Evolutionary conservation across 23 red algal genomes (phyloP).

Genomic region (Cyanidiococcus yangmingshanensis): DNA sequence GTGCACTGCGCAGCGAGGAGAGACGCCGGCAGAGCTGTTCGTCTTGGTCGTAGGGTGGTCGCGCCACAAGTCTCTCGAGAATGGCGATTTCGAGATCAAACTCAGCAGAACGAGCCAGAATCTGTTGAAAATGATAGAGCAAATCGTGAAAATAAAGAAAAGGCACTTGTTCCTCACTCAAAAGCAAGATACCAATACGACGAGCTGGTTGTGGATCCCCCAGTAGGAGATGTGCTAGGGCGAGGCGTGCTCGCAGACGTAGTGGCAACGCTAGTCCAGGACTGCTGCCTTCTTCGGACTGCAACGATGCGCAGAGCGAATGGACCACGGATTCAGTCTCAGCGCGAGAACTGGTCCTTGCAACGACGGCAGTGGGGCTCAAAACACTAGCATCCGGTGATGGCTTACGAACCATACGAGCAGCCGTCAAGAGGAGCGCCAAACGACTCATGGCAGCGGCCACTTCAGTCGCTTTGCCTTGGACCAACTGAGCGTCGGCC

Average conservation of each 20-base stretch:
- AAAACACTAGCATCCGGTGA: background rate
- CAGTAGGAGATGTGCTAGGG: background rate
- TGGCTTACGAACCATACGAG: background rate
- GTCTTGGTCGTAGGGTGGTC: background rate
- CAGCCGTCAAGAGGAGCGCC: background rate
- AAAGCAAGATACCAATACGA: background rate
- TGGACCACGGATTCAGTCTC: too few species aligned
- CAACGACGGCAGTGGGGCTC: background rate
- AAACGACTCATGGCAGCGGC: background rate
- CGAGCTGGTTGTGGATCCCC: background rate
- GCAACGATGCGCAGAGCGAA: too few species aligned
- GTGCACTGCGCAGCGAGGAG: background rate
- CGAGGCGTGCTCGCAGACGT: background rate
- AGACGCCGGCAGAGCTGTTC: background rate
- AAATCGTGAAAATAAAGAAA: constrained; percentile 5
- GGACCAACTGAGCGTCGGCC: background rate
- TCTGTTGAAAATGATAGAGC: background rate
- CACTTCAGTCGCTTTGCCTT: background rate
- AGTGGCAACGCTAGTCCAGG: background rate
- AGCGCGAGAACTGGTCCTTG: background rate
- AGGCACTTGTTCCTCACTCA: background rate
- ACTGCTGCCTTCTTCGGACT: background rate
- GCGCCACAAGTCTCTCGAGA: background rate
- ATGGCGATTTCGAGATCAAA: background rate
- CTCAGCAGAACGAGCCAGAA: background rate